phyloP scores from a whole-genome alignment of 768 basidiomycete genomes.

The Hericium coralloides region DNA sequence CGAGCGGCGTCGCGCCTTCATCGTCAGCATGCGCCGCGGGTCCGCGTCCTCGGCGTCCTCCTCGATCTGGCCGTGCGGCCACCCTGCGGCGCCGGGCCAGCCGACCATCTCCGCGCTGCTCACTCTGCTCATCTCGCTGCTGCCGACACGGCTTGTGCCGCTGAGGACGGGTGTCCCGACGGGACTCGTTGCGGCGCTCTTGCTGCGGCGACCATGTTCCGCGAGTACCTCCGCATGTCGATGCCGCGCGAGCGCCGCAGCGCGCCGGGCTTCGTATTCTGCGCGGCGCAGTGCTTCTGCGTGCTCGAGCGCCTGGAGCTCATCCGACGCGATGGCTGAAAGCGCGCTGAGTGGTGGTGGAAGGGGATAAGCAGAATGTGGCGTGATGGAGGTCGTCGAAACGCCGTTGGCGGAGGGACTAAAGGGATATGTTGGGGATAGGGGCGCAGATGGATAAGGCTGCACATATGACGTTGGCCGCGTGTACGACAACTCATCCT shows the following conservation, averaged over 20 bases:
- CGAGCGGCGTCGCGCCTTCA: conserved; percentile 10
- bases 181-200: conserved; percentile 65
- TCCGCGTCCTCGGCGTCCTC: conserved; percentile 29
- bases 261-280: conserved; percentile 46
- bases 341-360: conserved; percentile 42
- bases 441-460: not conserved
- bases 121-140: not conserved
- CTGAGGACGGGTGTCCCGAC: conserved; percentile 34
- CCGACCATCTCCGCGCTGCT: not conserved
- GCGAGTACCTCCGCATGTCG: conserved; percentile 36
- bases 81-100: not conserved
- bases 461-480: conserved; percentile 22
- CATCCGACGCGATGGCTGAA: conserved; percentile 76
- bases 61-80: conserved; percentile 14
- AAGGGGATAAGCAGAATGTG: conserved; percentile 13
- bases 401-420: not conserved
- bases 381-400: conserved; percentile 15
- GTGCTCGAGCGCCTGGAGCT: conserved; percentile 82
- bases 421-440: not conserved
- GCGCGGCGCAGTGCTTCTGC: conserved; percentile 63
- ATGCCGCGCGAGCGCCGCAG: conserved; percentile 29
- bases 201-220: conserved; percentile 23
- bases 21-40: conserved; percentile 27
- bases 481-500: conserved; percentile 27
- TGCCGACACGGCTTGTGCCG: not conserved